These are phyloP conservation scores for Sesbania bispinosa DNA, from an alignment of 306 rosid species.

Conservation along the genomic window DNA sequence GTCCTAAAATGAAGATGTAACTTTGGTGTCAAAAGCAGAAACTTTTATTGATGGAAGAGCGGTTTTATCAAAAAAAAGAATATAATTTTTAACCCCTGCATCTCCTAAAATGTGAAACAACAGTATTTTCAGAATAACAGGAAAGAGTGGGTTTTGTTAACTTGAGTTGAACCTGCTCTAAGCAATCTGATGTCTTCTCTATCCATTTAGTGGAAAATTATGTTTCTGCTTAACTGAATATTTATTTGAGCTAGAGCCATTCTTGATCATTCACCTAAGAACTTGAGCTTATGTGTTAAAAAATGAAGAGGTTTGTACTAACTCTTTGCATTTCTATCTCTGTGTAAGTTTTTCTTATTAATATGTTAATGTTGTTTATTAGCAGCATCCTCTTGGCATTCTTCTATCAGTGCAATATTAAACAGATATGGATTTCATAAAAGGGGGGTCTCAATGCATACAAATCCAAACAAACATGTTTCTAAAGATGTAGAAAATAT, in stretches of 20 bases:
- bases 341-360: neutral
- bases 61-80: too few relatives aligned
- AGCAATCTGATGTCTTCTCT: neutral
- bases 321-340: neutral
- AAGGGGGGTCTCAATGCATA: conserved; percentile 34
- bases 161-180: neutral
- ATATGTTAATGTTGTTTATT: conserved; percentile 11
- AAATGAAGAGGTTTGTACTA: neutral
- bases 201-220: neutral
- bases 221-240: neutral
- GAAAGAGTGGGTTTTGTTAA: neutral
- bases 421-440: conserved; percentile 32
- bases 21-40: too few relatives aligned
- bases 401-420: conserved; percentile 36
- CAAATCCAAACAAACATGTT: conserved; percentile 35
- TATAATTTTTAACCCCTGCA: too few relatives aligned
- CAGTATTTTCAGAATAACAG: neutral
- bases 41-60: too few relatives aligned
- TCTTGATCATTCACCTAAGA: neutral
- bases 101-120: neutral
- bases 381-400: conserved; percentile 52
- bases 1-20: too few relatives aligned
- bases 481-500: conserved; percentile 36
- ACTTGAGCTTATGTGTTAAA: neutral
- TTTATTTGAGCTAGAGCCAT: neutral